phyloP scores from a whole-genome alignment of 2,329 filamentous ascomycete genomes.

The Scedosporium boydii region DNA sequence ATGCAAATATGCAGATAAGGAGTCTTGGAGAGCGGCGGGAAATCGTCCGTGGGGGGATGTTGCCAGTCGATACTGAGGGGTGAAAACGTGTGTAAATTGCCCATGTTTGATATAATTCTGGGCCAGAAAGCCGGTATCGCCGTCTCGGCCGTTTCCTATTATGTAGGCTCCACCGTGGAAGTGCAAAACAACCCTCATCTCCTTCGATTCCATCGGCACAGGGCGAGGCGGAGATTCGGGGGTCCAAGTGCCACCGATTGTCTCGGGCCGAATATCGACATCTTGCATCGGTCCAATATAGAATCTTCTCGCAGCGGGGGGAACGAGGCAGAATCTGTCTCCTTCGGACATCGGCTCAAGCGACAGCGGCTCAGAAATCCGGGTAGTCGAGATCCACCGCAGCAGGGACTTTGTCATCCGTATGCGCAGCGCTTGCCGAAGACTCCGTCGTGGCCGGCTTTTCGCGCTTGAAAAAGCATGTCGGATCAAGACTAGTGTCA shows the following conservation, averaged over 20 bases:
- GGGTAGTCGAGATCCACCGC: neutral
- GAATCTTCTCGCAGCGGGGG: slow-evolving; percentile 8
- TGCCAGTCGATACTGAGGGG: slow-evolving; percentile 22
- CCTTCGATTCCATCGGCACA: neutral
- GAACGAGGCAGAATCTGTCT: slow-evolving; percentile 15
- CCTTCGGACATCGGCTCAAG: slow-evolving; percentile 12
- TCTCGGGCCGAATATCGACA: slow-evolving; percentile 10
- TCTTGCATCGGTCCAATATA: slow-evolving; percentile 12
- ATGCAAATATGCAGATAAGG: slow-evolving; percentile 19
- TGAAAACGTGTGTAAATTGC: slow-evolving; percentile 16
- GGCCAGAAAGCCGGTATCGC: slow-evolving; percentile 17
- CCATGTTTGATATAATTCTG: slow-evolving; percentile 14
- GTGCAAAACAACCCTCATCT: slow-evolving; percentile 16
- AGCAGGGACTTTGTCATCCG: neutral
- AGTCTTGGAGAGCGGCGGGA: slow-evolving; percentile 21
- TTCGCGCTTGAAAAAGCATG: no score
- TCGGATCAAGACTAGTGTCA: no score
- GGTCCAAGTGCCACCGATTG: slow-evolving; percentile 15
- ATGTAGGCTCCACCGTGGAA: slow-evolving; percentile 23
- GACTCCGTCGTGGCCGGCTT: neutral
- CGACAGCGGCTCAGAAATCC: neutral
- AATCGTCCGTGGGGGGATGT: slow-evolving; percentile 14
- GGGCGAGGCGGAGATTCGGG: slow-evolving; percentile 11
- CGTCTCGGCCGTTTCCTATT: slow-evolving; percentile 20
- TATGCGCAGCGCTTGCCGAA: neutral